A percentile compares a stretch with the other conserved stretches of the same genome.
Evolutionary conservation across 2,329 filamentous ascomycete species (phyloP).

Genomic region (Paecilomyces formosus): DNA sequence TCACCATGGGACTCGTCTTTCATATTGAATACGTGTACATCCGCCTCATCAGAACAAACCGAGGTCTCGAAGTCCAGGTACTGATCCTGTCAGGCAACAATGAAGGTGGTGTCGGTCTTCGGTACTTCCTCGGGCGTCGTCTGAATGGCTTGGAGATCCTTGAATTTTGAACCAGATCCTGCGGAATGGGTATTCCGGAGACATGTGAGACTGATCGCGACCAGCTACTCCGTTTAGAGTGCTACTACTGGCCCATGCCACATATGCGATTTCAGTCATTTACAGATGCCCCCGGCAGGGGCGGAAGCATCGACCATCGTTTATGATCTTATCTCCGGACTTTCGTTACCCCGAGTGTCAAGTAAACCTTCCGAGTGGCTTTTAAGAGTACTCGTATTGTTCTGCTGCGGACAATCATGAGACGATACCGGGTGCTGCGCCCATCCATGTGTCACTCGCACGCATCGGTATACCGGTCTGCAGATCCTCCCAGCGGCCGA

Average conservation of each 20-base stretch:
- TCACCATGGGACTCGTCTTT: not conserved
- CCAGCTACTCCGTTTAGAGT: not conserved
- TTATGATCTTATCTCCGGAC: not conserved
- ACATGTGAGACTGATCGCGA: not conserved
- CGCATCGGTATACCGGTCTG: not conserved
- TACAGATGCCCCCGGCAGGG: not conserved
- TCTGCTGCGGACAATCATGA: not conserved
- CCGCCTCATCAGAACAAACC: too few species aligned
- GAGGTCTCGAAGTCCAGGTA: too few species aligned
- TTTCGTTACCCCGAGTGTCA: not conserved
- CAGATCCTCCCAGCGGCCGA: not conserved
- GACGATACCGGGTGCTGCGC: not conserved
- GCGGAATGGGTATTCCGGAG: not conserved
- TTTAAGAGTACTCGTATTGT: not conserved
- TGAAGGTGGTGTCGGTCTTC: not conserved
- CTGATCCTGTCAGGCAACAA: not conserved
- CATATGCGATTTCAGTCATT: not conserved
- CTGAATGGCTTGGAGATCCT: not conserved
- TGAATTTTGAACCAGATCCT: not conserved
- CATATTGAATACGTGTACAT: too few species aligned
- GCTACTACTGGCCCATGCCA: not conserved
- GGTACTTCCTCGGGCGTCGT: not conserved
- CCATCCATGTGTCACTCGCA: not conserved
- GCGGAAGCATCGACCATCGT: not conserved
- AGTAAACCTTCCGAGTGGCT: not conserved